These are phyloP conservation scores for Rhodotorula graminis DNA, from an alignment of 768 basidiomycete species.

Conservation along the genomic window DNA sequence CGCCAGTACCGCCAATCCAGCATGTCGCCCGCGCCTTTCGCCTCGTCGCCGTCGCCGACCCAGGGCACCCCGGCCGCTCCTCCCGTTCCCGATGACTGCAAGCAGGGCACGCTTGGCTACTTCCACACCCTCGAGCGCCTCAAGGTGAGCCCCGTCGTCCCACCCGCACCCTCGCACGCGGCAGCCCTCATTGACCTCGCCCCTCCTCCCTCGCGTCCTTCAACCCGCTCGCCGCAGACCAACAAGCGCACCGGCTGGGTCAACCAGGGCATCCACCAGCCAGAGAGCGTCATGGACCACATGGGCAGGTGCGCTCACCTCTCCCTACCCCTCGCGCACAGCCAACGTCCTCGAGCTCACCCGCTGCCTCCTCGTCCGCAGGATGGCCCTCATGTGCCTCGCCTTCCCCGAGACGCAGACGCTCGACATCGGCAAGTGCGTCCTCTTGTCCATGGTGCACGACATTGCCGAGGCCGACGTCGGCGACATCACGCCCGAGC, in stretches of 20 bases:
- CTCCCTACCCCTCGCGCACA: neutral
- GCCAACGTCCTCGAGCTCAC: too few relatives aligned
- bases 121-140: constrained; percentile 82
- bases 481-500: constrained; percentile 86
- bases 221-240: constrained; percentile 54
- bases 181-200: neutral
- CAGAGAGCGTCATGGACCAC: constrained; percentile 70
- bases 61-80: constrained; percentile 22
- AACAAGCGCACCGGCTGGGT: constrained; percentile 97
- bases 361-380: constrained; percentile 25
- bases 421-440: constrained; percentile 70
- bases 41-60: neutral
- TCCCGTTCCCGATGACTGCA: constrained; percentile 22
- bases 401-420: constrained; percentile 64
- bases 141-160: constrained; percentile 57
- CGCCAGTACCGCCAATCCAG: too few relatives aligned
- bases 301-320: constrained; percentile 60
- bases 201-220: neutral
- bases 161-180: too few relatives aligned
- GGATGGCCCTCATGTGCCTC: constrained; percentile 93
- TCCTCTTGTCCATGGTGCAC: constrained; percentile 86
- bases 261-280: constrained; percentile 61
- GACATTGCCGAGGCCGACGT: constrained; percentile 93
- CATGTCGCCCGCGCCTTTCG: too few relatives aligned
- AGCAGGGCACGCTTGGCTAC: constrained; percentile 71